Base-by-base conservation (phyloP, 805 yeast species). In the Metschnikowia proteae region DNA sequence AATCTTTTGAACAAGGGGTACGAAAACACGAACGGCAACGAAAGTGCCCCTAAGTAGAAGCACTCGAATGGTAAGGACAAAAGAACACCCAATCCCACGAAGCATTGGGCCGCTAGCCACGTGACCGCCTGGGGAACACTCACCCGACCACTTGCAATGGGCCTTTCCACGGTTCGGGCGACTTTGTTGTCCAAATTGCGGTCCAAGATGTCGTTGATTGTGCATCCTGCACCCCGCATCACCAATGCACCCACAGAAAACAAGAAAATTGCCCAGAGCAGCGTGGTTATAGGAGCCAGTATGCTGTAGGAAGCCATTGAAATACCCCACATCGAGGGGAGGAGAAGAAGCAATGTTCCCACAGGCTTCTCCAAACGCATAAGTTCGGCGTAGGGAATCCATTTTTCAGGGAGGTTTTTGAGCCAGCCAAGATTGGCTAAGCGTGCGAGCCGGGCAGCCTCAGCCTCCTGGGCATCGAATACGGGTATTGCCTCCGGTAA, bases 151-250 rank as follows among this genome's bases (percentile, higher is more conserved):
- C 96, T 81, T 0, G 99, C 91, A 43, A 94, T 76, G n/a, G 99
- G 99, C 60, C 99, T 75, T 60, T 84, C 88, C 43, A 83, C 79
- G 3, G 98, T 92, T 55, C 99, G 78, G 6, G 86, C 85, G 3
- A 94, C 99, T 65, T 89, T 79, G 54, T 78, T 75, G 61, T 94
- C 99, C 43, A 91, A 73, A 51, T 92, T 76, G 46, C 89, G 73
- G 63, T 94, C 99, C 63, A 84, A 73, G 39, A 92, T 73, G 66
- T 94, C 99, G 64, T 94, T 94, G 47, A 94, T 84, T 0, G 96
- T 91, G 65, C 99, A 94, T 0, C 99, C 99, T 1, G 97, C 97
- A 27, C 98, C 97, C 65, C 99, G 79, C 96, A 95, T 94, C 13
- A 92, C 75, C 35, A 91, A 60, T 0, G 97, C 80, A 10, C 99